phyloP scores from a whole-genome alignment of 2,329 filamentous ascomycete genomes.

The Ophiocordyceps australis region DNA sequence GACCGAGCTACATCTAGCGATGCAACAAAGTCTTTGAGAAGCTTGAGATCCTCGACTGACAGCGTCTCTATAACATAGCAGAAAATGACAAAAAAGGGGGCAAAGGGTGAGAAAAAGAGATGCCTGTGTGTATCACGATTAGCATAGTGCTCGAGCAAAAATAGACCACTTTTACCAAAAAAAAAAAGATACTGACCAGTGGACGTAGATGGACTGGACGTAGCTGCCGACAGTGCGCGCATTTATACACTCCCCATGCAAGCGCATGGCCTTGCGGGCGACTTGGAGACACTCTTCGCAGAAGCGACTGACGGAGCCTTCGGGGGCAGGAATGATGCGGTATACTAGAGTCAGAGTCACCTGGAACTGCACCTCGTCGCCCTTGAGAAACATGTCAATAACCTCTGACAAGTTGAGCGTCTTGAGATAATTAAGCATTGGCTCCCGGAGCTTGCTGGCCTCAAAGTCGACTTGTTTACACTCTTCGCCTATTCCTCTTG shows the following conservation, averaged over 20 bases:
- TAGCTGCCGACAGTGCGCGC: conserved; percentile 19
- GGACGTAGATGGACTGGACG: conserved; percentile 27
- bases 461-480: conserved; percentile 17
- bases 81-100: conserved; percentile 41
- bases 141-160: too few species aligned
- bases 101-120: conserved; percentile 37
- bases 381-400: conserved; percentile 23
- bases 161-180: too few species aligned
- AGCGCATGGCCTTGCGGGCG: conserved; percentile 27
- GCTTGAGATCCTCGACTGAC: conserved; percentile 30
- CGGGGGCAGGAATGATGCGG: conserved; percentile 27
- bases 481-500: conserved; percentile 17
- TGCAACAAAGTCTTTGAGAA: conserved; percentile 35
- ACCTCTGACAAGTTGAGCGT: conserved; percentile 19
- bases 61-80: conserved; percentile 37
- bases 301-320: conserved; percentile 23
- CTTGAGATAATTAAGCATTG: conserved; percentile 17
- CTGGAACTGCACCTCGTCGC: conserved; percentile 27
- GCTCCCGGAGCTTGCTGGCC: conserved; percentile 14
- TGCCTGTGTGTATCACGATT: too few species aligned
- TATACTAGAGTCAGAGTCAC: conserved; percentile 32
- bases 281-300: conserved; percentile 28
- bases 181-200: conserved; percentile 29
- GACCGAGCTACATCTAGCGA: conserved; percentile 32
- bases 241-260: conserved; percentile 25